Evolutionary conservation across 2,329 filamentous ascomycete genomes (phyloP).

Genomic region (Phialemonium atrogriseum): DNA sequence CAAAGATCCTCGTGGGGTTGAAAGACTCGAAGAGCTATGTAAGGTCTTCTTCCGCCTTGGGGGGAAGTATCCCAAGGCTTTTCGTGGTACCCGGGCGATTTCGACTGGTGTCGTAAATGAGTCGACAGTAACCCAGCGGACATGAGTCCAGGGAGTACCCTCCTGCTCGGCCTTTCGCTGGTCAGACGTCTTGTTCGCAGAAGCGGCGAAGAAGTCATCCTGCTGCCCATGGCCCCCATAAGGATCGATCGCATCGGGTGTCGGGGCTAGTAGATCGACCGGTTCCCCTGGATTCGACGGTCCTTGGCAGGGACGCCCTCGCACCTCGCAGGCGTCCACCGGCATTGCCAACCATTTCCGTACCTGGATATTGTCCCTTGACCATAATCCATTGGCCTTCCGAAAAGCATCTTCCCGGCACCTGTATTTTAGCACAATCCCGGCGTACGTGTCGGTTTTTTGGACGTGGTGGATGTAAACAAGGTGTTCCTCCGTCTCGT

Average conservation of each 20-base stretch:
- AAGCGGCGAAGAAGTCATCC: slow-evolving; percentile 32
- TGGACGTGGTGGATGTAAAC: slow-evolving; percentile 87
- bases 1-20: slow-evolving; percentile 59
- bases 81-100: slow-evolving; percentile 75
- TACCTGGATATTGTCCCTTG: slow-evolving; percentile 80
- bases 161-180: no score
- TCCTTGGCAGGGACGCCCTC: slow-evolving; percentile 59
- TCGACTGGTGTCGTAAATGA: slow-evolving; percentile 63
- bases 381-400: slow-evolving; percentile 90
- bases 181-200: slow-evolving; percentile 20
- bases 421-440: slow-evolving; percentile 82
- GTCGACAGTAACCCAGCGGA: slow-evolving; percentile 80
- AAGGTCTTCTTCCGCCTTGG: slow-evolving; percentile 81
- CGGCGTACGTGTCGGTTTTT: slow-evolving; percentile 78
- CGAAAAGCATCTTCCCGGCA: slow-evolving; percentile 77
- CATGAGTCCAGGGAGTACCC: slow-evolving; percentile 78
- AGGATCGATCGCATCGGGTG: slow-evolving; percentile 28
- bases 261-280: slow-evolving; percentile 43
- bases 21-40: slow-evolving; percentile 54
- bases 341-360: slow-evolving; percentile 76
- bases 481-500: slow-evolving; percentile 64
- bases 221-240: slow-evolving; percentile 20
- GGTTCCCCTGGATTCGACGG: slow-evolving; percentile 34
- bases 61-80: slow-evolving; percentile 83
- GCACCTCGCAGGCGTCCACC: slow-evolving; percentile 80